Percentiles rank a stretch among this genome's conserved stretches.
Conservation (phyloP, 139 green algal species). For the Eudorina sp. region DNA sequence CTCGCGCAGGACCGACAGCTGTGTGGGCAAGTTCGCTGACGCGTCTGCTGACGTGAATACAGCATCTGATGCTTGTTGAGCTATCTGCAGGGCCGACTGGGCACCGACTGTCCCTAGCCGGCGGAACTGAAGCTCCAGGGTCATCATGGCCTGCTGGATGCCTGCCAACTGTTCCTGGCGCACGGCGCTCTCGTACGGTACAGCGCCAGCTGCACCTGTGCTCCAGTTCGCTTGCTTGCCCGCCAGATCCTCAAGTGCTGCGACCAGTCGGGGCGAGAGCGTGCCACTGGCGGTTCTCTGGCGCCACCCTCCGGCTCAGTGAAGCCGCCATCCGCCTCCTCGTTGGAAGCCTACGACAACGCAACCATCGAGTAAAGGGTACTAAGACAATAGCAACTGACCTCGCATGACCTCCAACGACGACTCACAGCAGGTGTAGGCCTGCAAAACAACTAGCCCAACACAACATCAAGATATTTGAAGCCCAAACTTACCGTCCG, state of each 20-base stretch:
- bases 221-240: slow-evolving; percentile 45
- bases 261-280: slow-evolving; percentile 10
- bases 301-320: neutral
- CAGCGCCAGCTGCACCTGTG: slow-evolving; percentile 41
- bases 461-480: no score
- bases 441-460: no score
- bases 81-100: neutral
- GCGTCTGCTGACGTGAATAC: no score
- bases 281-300: neutral
- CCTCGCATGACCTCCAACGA: no score
- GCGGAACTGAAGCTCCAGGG: slow-evolving; percentile 47
- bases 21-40: no score
- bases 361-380: no score
- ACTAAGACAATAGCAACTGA: no score
- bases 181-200: slow-evolving; percentile 31
- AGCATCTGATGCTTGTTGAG: no score
- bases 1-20: no score
- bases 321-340: neutral
- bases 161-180: slow-evolving; percentile 44
- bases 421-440: no score
- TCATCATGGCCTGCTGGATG: slow-evolving; percentile 48
- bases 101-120: no score
- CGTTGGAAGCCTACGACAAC: no score
- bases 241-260: slow-evolving; percentile 34
- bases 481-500: slow-evolving; percentile 41